These are phyloP conservation scores for Colletotrichum sublineola DNA, from an alignment of 2,329 filamentous ascomycete genomes.

Conservation along the genomic window DNA sequence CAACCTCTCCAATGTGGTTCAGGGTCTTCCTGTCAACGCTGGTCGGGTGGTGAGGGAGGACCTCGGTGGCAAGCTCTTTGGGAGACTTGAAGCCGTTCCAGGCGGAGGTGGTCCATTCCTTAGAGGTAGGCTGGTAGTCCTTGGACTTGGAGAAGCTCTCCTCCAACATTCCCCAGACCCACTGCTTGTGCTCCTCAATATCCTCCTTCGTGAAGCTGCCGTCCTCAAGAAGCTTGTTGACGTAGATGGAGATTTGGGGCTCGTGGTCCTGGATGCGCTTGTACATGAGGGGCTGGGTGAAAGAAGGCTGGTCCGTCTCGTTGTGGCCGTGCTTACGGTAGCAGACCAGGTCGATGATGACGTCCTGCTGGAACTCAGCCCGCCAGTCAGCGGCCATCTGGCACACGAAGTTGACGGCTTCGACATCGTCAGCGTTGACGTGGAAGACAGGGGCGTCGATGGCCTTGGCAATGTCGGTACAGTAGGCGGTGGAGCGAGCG, in stretches of 20 bases:
- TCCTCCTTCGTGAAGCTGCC: conserved; percentile 98
- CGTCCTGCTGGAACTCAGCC: conserved; percentile 97
- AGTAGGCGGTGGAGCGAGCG: conserved; percentile 97
- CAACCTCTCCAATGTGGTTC: conserved; percentile 84
- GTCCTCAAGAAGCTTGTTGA: conserved; percentile 89
- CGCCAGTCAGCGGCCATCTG: conserved; percentile 98
- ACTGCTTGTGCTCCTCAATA: conserved; percentile 98
- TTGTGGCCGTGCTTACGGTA: conserved; percentile 99
- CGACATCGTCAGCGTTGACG: conserved; percentile 98
- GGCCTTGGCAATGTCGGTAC: conserved; percentile 98
- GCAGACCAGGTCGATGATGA: conserved; percentile 98
- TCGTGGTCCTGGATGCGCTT: conserved; percentile 92
- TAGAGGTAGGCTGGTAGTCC: conserved; percentile 95
- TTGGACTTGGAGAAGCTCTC: conserved; percentile 98
- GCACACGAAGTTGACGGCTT: conserved; percentile 98
- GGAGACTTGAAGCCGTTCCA: conserved; percentile 99
- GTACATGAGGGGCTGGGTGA: conserved; percentile 99
- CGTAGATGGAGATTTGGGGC: conserved; percentile 89
- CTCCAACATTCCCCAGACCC: conserved; percentile 99
- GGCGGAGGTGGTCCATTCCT: conserved; percentile 98
- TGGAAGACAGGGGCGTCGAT: conserved; percentile 99
- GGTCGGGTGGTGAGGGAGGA: conserved; percentile 91
- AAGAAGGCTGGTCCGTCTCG: conserved; percentile 98
- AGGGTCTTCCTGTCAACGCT: conserved; percentile 80
- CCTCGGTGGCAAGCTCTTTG: conserved; percentile 95